phyloP scores from a whole-genome alignment of 192 early-diverging fungal species.

The Coemansia sp. region DNA sequence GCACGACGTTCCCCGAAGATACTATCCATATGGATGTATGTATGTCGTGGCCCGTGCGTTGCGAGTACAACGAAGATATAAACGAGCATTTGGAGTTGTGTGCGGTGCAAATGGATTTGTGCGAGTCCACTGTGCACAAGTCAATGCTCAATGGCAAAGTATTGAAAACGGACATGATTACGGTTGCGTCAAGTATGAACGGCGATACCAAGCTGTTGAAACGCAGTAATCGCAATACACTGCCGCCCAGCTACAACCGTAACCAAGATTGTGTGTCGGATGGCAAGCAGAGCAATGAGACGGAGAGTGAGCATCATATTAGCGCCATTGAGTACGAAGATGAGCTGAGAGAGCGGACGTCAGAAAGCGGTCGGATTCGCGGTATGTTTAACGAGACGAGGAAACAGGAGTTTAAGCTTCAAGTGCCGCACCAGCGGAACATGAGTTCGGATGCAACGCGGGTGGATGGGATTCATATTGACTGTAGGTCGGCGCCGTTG shows the following conservation, averaged over 20 bases:
- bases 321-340: background rate
- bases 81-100: slow-evolving; percentile 10
- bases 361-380: background rate
- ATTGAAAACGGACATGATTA: slow-evolving; percentile 12
- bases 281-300: background rate
- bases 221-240: background rate
- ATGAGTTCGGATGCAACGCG: background rate
- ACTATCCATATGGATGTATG: slow-evolving; percentile 15
- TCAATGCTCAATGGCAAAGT: slow-evolving; percentile 23
- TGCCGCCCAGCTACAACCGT: slow-evolving; percentile 3
- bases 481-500: slow-evolving; percentile 43
- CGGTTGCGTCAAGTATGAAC: slow-evolving; percentile 15
- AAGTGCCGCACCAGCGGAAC: slow-evolving; percentile 16
- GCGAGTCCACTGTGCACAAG: slow-evolving; percentile 28
- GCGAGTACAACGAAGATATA: slow-evolving; percentile 13
- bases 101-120: slow-evolving; percentile 27
- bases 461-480: slow-evolving; percentile 26
- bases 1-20: slow-evolving; percentile 29
- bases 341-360: background rate
- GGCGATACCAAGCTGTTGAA: background rate
- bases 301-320: no score
- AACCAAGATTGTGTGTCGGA: background rate
- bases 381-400: slow-evolving; percentile 37
- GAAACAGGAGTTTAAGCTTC: slow-evolving; percentile 14
- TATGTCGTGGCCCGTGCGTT: slow-evolving; percentile 26